Percentiles rank a stretch among this genome's conserved stretches.
These are phyloP conservation scores for Malassezia nana DNA, from an alignment of 1,284 basidiomycete species.

Conservation along the genomic window DNA sequence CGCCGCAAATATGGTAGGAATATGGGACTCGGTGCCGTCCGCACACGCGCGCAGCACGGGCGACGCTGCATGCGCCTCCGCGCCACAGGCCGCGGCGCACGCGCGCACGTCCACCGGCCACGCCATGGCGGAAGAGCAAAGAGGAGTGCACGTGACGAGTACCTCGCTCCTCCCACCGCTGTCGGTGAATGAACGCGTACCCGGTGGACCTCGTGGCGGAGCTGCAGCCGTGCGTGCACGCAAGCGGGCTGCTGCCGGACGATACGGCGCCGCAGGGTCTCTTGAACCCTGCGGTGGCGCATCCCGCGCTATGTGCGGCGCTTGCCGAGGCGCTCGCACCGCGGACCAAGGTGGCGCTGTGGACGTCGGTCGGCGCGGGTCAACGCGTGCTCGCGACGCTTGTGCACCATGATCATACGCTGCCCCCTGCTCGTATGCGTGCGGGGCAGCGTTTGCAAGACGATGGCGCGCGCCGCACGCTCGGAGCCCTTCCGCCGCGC, in stretches of 20 bases:
- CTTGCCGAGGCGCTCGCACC: constrained; percentile 1
- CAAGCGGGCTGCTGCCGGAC: constrained; percentile 13
- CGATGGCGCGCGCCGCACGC: constrained; percentile 17
- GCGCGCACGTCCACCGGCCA: constrained; percentile 5
- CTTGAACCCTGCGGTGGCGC: not conserved
- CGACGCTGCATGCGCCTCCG: not conserved
- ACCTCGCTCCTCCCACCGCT: not conserved
- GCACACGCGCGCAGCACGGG: constrained; percentile 1
- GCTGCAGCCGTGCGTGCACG: constrained; percentile 19
- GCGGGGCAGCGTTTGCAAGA: not conserved
- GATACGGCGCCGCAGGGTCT: not conserved
- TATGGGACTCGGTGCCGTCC: not conserved
- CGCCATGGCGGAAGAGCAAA: not conserved
- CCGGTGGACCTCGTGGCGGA: constrained; percentile 22
- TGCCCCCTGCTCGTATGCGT: constrained; percentile 1
- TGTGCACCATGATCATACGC: not conserved
- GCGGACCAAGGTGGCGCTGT: not conserved
- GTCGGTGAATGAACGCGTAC: constrained; percentile 19
- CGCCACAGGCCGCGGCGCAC: constrained; percentile 4
- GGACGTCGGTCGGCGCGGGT: not conserved
- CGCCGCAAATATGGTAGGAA: not conserved
- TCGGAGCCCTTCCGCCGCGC: constrained; percentile 51
- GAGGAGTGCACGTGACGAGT: not conserved
- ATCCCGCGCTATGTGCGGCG: constrained; percentile 2
- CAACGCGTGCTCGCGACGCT: not conserved